phyloP scores from a whole-genome alignment of 1,139 yeast genomes.

The Yamadazyma blattariae region DNA sequence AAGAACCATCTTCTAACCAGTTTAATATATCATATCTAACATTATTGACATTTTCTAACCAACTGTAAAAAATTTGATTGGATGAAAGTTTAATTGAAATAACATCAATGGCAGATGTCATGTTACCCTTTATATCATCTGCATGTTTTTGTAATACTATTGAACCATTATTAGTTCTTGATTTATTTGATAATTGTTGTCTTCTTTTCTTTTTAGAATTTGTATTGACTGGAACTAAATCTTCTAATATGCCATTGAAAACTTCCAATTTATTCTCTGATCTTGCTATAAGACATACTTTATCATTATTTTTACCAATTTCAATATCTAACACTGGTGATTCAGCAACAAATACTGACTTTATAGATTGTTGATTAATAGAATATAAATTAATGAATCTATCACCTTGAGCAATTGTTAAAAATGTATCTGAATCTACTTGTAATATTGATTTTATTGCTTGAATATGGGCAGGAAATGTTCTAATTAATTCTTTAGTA shows the following conservation, averaged over 20 bases:
- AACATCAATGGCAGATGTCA: slow-evolving; percentile 37
- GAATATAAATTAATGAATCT: slow-evolving; percentile 75
- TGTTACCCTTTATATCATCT: slow-evolving; percentile 29
- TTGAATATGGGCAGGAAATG: slow-evolving; percentile 74
- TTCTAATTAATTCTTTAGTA: slow-evolving; percentile 33
- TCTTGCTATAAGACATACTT: slow-evolving; percentile 48
- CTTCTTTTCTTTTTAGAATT: slow-evolving; percentile 36
- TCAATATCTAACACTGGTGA: slow-evolving; percentile 51
- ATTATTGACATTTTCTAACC: slow-evolving; percentile 71
- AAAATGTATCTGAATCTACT: slow-evolving; percentile 43
- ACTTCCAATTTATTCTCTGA: slow-evolving; percentile 67
- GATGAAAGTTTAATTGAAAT: slow-evolving; percentile 37
- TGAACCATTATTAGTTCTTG: slow-evolving; percentile 47
- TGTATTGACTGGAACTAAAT: slow-evolving; percentile 13
- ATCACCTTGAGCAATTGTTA: slow-evolving; percentile 74
- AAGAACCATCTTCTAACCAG: slow-evolving; percentile 44
- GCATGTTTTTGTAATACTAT: slow-evolving; percentile 46
- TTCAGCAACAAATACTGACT: slow-evolving; percentile 62
- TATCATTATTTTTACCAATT: slow-evolving; percentile 32
- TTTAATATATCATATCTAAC: slow-evolving; percentile 61
- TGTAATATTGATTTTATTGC: slow-evolving; percentile 51
- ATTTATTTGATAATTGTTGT: slow-evolving; percentile 33
- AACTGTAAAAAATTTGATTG: slow-evolving; percentile 47
- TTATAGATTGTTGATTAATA: slow-evolving; percentile 37
- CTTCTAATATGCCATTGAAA: slow-evolving; percentile 52